phyloP scores from a whole-genome alignment of 2,329 filamentous ascomycete species.

The Pseudovirgaria hyperparasitica region DNA sequence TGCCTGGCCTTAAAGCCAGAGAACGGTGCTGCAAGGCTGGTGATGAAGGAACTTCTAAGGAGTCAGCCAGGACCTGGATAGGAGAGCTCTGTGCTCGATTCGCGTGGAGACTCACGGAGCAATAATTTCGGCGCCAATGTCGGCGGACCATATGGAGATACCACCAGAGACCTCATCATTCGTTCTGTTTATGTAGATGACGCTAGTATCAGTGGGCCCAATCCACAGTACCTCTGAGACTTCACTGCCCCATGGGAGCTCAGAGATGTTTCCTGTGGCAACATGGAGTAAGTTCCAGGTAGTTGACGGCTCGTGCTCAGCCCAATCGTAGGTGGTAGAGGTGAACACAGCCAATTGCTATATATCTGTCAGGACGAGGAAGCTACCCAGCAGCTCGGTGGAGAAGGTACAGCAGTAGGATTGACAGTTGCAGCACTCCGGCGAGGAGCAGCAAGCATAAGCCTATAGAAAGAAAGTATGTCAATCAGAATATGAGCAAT shows the following conservation, averaged over 20 bases:
- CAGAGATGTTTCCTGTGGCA: slow-evolving; percentile 18
- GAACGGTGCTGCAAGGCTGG: slow-evolving; percentile 33
- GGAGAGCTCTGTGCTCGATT: slow-evolving; percentile 14
- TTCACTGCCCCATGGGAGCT: slow-evolving; percentile 18
- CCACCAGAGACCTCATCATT: slow-evolving; percentile 39
- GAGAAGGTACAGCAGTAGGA: slow-evolving; percentile 15
- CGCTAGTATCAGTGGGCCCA: slow-evolving; percentile 27
- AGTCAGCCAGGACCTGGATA: slow-evolving; percentile 9
- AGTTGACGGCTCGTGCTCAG: slow-evolving; percentile 50
- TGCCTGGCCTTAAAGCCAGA: slow-evolving; percentile 36
- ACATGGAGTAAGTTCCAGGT: slow-evolving; percentile 24
- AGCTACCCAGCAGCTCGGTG: neutral
- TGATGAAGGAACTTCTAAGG: slow-evolving; percentile 14
- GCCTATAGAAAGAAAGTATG: too few relatives aligned
- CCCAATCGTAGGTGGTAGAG: slow-evolving; percentile 24
- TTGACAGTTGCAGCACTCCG: slow-evolving; percentile 20
- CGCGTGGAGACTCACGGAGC: too few relatives aligned
- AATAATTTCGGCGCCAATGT: too few relatives aligned
- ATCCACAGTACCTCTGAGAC: slow-evolving; percentile 22
- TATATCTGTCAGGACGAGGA: neutral
- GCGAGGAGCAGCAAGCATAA: slow-evolving; percentile 14
- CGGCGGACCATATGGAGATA: slow-evolving; percentile 23
- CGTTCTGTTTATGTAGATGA: slow-evolving; percentile 54
- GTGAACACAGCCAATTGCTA: slow-evolving; percentile 21
- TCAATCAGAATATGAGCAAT: too few relatives aligned